Base-by-base conservation (phyloP, 2,329 filamentous ascomycete genomes). In the Colletotrichum plurivorum region DNA sequence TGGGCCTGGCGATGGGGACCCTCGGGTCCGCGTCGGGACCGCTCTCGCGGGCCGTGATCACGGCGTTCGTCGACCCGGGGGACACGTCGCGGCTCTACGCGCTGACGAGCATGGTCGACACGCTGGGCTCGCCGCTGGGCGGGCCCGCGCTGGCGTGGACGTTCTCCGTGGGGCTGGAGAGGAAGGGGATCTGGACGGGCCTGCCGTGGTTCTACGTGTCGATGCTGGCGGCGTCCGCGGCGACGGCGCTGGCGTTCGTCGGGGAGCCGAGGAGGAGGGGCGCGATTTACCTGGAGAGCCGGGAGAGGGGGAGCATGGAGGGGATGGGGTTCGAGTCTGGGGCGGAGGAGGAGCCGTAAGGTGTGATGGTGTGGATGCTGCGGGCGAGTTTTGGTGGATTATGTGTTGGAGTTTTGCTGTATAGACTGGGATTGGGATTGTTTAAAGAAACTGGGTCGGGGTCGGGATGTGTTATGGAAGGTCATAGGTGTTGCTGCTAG, bases 71-170 rank as follows among this genome's bases (percentile, higher is more conserved):
- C 18, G 71, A 76, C 12, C 71, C 78, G 8, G 73, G 79, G 54
- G 78, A 78, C 31, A 83, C 80, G 1, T 83, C 82, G 39, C 76
- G 81, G 25, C 71, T 84, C 3, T 83, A 83, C 68, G 81, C 81
- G 1, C 73, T 84, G 65, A 78, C 82, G 43, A 77, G 79, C 64
- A 83, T 82, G 72, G 73, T 77, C 3, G 82, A 83, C 68, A 78
- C 81, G 5, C 46, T 78, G 8, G 82, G 82, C 0, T 77, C 79
- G 0, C 81, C 83, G 27, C 75, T 82, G 6, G 82, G 77, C n/a
- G 81, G 79, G 0, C 82, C 82, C 0, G 78, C 78, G 8, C 63
- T 83, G 51, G 82, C 82, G 0, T 79, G 77, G 75, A 78, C 75
- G 22, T 84, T 84, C 59, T 77, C 78, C 5, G 60, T 73, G 13